Conservation (phyloP, 192 early-diverging fungal species). For the Podila clonocystis region DNA sequence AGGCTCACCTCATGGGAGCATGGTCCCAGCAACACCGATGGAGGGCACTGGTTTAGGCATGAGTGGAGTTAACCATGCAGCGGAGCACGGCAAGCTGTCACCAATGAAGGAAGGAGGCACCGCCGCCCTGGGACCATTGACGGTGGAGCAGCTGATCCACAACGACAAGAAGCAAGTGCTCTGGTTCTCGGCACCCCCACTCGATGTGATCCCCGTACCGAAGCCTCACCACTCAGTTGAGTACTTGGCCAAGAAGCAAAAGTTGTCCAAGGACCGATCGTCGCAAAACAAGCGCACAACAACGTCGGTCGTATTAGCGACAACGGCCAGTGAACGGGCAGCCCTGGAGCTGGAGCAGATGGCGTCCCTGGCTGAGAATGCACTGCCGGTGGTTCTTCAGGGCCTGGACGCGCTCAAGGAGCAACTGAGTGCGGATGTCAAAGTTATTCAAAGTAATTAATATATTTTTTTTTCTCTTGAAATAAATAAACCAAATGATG, state of each 20-base stretch:
- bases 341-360: neutral
- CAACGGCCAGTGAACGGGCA: neutral
- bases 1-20: conserved; percentile 12
- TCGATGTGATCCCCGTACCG: conserved; percentile 49
- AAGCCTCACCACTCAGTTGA: conserved; percentile 52
- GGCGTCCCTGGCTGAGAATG: neutral
- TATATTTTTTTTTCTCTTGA: neutral
- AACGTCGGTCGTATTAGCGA: neutral
- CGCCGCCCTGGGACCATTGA: conserved; percentile 13
- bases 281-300: no score
- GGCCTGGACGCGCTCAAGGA: conserved; percentile 23
- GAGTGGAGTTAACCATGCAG: conserved; percentile 27
- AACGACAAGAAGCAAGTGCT: conserved; percentile 48
- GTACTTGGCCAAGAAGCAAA: conserved; percentile 25
- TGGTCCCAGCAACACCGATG: neutral
- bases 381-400: conserved; percentile 4
- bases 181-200: conserved; percentile 55
- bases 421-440: conserved; percentile 28
- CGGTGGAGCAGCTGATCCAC: conserved; percentile 37
- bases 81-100: neutral
- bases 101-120: conserved; percentile 4
- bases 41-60: neutral
- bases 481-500: neutral
- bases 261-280: conserved; percentile 12
- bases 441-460: conserved; percentile 32